phyloP scores from a whole-genome alignment of 768 basidiomycete genomes.

The Boletus reticulatus region DNA sequence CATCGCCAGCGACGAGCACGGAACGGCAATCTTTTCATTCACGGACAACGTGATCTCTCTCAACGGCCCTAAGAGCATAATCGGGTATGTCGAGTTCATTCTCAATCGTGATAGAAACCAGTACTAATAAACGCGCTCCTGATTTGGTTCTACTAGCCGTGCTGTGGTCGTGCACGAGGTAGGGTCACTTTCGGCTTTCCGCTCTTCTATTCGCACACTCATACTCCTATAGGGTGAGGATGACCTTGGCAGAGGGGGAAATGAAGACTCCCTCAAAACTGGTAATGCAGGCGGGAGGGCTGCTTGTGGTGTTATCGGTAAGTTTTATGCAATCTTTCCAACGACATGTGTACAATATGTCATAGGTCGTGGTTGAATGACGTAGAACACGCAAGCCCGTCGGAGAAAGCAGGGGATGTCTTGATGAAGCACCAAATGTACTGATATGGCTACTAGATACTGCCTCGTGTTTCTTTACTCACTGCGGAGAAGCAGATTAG shows the following conservation, averaged over 20 bases:
- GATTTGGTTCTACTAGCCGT: slow-evolving; percentile 44
- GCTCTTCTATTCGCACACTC: slow-evolving; percentile 7
- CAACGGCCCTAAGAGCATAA: slow-evolving; percentile 62
- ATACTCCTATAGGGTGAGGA: slow-evolving; percentile 56
- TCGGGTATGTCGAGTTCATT: slow-evolving; percentile 51
- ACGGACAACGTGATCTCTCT: slow-evolving; percentile 62
- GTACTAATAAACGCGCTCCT: slow-evolving; percentile 2
- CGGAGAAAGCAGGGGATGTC: not conserved
- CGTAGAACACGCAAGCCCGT: not conserved
- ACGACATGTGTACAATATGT: not conserved
- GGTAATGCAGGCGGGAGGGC: slow-evolving; percentile 75
- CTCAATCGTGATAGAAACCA: not conserved
- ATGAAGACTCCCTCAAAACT: slow-evolving; percentile 70
- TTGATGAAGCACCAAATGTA: not conserved
- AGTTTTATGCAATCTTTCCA: slow-evolving; percentile 6
- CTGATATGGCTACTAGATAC: not conserved
- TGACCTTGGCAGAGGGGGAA: slow-evolving; percentile 70
- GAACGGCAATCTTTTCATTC: slow-evolving; percentile 56
- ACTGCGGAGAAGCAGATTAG: slow-evolving; percentile 6
- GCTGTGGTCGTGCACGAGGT: slow-evolving; percentile 75
- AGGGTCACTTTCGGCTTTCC: slow-evolving; percentile 11
- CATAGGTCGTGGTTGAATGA: slow-evolving; percentile 21
- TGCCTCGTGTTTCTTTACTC: slow-evolving; percentile 12
- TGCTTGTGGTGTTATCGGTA: slow-evolving; percentile 84
- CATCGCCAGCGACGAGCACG: slow-evolving; percentile 57